These are phyloP conservation scores for Trichophyton equinum DNA, from an alignment of 2,329 filamentous ascomycete genomes.

Conservation along the genomic window DNA sequence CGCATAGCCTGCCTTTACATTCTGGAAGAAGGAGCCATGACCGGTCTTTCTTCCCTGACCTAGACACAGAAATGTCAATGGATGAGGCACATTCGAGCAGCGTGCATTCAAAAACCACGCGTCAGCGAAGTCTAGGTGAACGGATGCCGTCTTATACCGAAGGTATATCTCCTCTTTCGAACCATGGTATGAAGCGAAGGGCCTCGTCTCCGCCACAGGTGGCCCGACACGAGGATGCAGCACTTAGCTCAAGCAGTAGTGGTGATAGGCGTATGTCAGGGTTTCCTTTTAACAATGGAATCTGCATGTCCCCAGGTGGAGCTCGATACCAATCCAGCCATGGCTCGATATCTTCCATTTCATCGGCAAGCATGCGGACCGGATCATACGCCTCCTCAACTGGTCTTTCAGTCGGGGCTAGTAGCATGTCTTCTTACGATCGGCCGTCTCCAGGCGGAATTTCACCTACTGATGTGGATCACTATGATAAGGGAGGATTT, in stretches of 20 bases:
- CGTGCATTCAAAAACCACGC: conserved; percentile 14
- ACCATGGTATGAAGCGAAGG: conserved; percentile 49
- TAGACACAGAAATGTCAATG: conserved; percentile 31
- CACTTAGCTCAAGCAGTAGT: conserved; percentile 35
- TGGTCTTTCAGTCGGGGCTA: conserved; percentile 46
- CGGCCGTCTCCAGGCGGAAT: conserved; percentile 48
- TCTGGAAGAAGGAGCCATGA: conserved; percentile 53
- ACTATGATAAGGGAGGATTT: conserved; percentile 42
- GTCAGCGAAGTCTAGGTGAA: conserved; percentile 28
- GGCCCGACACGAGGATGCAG: conserved; percentile 33
- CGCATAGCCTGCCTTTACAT: conserved; percentile 36
- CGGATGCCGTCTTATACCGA: conserved; percentile 27
- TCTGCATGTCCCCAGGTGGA: conserved; percentile 41
- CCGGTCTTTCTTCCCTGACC: conserved; percentile 42
- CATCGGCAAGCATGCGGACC: conserved; percentile 48
- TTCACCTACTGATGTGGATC: conserved; percentile 46
- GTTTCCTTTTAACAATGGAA: conserved; percentile 37
- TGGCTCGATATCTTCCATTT: conserved; percentile 53
- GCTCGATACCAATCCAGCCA: conserved; percentile 42
- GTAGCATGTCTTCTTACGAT: conserved; percentile 51
- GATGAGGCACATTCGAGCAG: conserved; percentile 25
- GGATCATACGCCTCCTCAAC: conserved; percentile 52
- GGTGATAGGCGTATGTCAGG: conserved; percentile 35
- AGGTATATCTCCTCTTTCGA: conserved; percentile 23
- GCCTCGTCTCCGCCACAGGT: conserved; percentile 49